Conservation (phyloP, 2,329 filamentous ascomycete genomes). For the Aspergillus tanneri region DNA sequence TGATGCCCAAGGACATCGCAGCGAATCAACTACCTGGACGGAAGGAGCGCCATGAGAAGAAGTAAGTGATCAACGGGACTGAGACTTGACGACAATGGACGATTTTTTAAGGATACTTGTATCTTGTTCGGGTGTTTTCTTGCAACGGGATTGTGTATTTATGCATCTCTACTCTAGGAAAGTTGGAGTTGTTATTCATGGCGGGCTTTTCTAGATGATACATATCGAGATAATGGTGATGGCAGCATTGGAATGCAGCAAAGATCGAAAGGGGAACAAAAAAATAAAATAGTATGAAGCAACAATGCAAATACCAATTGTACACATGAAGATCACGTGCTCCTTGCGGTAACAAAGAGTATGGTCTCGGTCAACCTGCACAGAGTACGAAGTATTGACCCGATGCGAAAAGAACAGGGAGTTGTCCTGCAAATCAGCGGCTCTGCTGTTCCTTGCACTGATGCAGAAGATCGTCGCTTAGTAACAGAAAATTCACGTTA, state of each 20-base stretch:
- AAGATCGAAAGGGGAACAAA: background rate
- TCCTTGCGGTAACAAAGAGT: too few relatives aligned
- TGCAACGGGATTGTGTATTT: background rate
- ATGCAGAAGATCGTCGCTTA: too few relatives aligned
- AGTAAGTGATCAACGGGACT: background rate
- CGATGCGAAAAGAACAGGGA: too few relatives aligned
- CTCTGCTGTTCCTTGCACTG: too few relatives aligned
- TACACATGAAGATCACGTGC: too few relatives aligned
- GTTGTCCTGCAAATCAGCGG: too few relatives aligned
- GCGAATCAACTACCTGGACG: conserved; percentile 28
- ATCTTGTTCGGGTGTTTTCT: background rate
- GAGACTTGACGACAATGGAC: background rate
- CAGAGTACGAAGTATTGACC: too few relatives aligned
- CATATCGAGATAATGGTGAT: background rate
- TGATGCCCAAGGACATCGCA: conserved; percentile 30
- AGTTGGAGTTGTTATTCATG: background rate
- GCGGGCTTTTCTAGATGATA: background rate
- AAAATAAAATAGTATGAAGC: background rate
- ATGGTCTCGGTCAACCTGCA: too few relatives aligned
- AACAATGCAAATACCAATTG: background rate
- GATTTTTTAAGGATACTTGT: background rate
- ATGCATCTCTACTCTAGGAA: background rate
- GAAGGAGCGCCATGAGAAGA: conserved; percentile 19
- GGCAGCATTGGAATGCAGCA: background rate
- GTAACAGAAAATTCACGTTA: too few relatives aligned